Evolutionary conservation across 2,329 filamentous ascomycete genomes (phyloP), one percentile per base, ranked within the genome.

Genomic region (Fusarium nematophilum): DNA sequence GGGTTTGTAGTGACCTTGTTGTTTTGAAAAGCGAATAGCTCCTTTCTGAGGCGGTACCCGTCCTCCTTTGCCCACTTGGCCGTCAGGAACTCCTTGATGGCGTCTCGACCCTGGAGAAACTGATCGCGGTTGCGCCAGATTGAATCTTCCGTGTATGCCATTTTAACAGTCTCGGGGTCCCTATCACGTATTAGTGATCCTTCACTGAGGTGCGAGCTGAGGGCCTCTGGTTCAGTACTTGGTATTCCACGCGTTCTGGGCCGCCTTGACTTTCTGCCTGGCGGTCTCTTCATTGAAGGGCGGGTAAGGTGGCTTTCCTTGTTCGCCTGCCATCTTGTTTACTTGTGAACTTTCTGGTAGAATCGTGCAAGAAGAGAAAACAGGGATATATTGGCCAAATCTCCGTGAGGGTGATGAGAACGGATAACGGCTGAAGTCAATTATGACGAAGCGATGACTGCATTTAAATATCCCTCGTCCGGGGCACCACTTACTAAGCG

Each of bases 181-280:
- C 92, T 56, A 4, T 7, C 4, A 7, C 6, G 37, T 23, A 21
- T 26, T 9, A 10, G 8, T 13, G 6, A 6, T 17, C 1, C 11
- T 26, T 3, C 15, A 27, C 13, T 17, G 42, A 9, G 5, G 4
- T 3, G 9, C 9, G 9, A 8, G 9, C n/a, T n/a, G 31, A 7
- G 40, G 11, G 6, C 6, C n/a, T 17, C 23, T 23, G 5, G 23
- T 23, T 33, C 14, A 78, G 64, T 74, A 91, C 90, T 80, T 84
- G 1, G 87, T 89, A 69, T 96, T 96, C 92, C 92, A 96, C 3
- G 89, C 80, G 72, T 92, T 85, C 72, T 96, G 92, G 0, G 91
- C 92, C 14, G 87, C 88, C 76, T 96, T 96, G 60, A 96, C 92
- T 73, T 96, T 96, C 54, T 81, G 79, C 13, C 78, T 78, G 3